These are phyloP conservation scores for Pichia exigua DNA, from an alignment of 805 yeast genomes.

Conservation along the genomic window DNA sequence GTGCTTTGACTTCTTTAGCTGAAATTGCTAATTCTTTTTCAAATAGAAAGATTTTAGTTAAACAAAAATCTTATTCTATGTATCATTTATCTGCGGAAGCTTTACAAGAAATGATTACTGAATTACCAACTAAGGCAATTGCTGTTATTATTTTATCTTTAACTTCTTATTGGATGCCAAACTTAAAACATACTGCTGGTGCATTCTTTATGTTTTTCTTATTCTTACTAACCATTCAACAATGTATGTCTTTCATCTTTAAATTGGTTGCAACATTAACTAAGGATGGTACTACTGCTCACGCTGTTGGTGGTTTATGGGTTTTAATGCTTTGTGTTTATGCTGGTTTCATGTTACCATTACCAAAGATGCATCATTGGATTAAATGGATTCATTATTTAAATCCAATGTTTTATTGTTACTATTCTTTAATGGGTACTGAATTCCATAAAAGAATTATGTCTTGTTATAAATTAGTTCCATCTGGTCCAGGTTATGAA, in stretches of 20 bases:
- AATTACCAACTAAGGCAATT: slow-evolving; percentile 48
- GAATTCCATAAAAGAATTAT: slow-evolving; percentile 50
- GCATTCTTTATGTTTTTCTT: slow-evolving; percentile 43
- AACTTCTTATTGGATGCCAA: slow-evolving; percentile 44
- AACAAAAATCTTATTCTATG: slow-evolving; percentile 56
- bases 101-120: slow-evolving; percentile 51
- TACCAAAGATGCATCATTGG: slow-evolving; percentile 47
- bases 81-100: slow-evolving; percentile 61
- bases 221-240: slow-evolving; percentile 35
- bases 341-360: slow-evolving; percentile 41
- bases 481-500: slow-evolving; percentile 49
- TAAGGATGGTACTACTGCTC: slow-evolving; percentile 47
- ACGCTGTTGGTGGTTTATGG: slow-evolving; percentile 46
- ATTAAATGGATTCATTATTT: slow-evolving; percentile 46
- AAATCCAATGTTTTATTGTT: slow-evolving; percentile 40
- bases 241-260: slow-evolving; percentile 47
- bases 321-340: slow-evolving; percentile 51
- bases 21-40: slow-evolving; percentile 55
- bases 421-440: slow-evolving; percentile 46
- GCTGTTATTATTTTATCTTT: slow-evolving; percentile 42
- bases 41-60: slow-evolving; percentile 53
- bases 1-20: slow-evolving; percentile 55
- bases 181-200: slow-evolving; percentile 44
- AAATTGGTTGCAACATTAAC: slow-evolving; percentile 46
- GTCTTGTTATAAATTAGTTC: slow-evolving; percentile 42